These are phyloP conservation scores for Papiliotrema laurentii DNA, from an alignment of 1,284 basidiomycete genomes.

Conservation along the genomic window DNA sequence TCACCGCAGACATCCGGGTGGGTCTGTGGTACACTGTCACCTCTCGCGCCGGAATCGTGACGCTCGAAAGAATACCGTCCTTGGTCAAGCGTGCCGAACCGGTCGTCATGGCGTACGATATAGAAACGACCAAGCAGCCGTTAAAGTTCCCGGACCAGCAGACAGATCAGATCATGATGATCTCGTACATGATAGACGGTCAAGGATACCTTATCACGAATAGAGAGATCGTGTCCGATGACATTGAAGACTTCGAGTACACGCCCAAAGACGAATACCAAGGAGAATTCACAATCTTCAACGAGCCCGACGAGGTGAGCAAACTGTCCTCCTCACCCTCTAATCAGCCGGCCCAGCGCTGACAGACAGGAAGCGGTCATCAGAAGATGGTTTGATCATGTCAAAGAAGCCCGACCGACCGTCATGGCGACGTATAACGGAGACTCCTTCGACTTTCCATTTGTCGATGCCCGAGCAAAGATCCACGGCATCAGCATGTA, in stretches of 20 bases:
- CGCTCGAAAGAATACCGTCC: constrained; percentile 68
- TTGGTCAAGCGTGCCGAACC: constrained; percentile 98
- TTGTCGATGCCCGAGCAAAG: constrained; percentile 82
- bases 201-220: constrained; percentile 98
- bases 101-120: constrained; percentile 98
- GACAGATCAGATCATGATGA: constrained; percentile 99
- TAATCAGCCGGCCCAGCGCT: not conserved
- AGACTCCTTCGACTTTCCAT: constrained; percentile 99
- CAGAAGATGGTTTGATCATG: constrained; percentile 86
- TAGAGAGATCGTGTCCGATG: constrained; percentile 92
- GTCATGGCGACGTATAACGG: constrained; percentile 99
- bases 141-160: constrained; percentile 97
- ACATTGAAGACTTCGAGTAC: constrained; percentile 98
- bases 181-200: constrained; percentile 59
- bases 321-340: not conserved
- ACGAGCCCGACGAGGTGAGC: constrained; percentile 83
- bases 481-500: constrained; percentile 95
- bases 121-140: constrained; percentile 97
- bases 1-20: constrained; percentile 72
- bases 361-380: constrained; percentile 64
- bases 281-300: constrained; percentile 94
- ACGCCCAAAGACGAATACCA: constrained; percentile 98
- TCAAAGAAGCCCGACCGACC: constrained; percentile 87
- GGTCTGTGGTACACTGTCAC: constrained; percentile 93
- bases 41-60: constrained; percentile 74